Conservation (phyloP, 345 rosid species). For the Conringia planisiliqua region DNA sequence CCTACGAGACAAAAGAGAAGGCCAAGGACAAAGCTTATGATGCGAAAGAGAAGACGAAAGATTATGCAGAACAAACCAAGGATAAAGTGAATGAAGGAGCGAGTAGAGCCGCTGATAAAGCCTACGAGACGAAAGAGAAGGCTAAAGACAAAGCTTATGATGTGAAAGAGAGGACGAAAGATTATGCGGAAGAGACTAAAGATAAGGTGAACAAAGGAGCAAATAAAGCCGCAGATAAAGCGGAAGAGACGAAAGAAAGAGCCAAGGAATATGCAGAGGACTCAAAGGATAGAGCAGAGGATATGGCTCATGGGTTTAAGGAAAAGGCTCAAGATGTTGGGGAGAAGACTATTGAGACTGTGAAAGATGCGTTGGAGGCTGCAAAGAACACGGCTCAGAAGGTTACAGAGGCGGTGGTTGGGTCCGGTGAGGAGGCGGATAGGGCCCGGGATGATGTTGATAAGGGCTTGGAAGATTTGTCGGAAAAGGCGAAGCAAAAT, state of each 20-base stretch:
- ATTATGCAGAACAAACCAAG: neutral
- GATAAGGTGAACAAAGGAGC: conserved; percentile 19
- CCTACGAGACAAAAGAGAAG: neutral
- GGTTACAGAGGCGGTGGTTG: conserved; percentile 35
- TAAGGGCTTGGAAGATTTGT: conserved; percentile 23
- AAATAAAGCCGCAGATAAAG: neutral
- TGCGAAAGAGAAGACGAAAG: neutral
- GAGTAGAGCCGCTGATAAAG: conserved; percentile 13
- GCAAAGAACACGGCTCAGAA: conserved; percentile 32
- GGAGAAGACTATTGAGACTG: conserved; percentile 34
- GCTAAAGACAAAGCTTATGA: conserved; percentile 22
- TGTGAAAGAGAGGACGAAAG: conserved; percentile 17
- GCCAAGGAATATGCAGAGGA: conserved; percentile 19
- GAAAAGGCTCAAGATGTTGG: conserved; percentile 33
- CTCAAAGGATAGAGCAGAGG: conserved; percentile 21
- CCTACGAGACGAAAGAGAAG: conserved; percentile 11
- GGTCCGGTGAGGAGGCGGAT: conserved; percentile 31
- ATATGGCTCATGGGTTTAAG: conserved; percentile 30
- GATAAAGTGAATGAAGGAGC: conserved; percentile 27
- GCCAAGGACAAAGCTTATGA: conserved; percentile 12
- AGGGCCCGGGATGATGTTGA: conserved; percentile 22
- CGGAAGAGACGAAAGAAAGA: conserved; percentile 1
- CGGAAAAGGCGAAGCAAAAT: conserved; percentile 8
- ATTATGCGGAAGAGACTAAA: neutral
- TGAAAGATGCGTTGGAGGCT: conserved; percentile 34